These are phyloP conservation scores for Amphirosellinia nigrospora DNA, from an alignment of 495 filamentous ascomycete genomes.

Conservation along the genomic window DNA sequence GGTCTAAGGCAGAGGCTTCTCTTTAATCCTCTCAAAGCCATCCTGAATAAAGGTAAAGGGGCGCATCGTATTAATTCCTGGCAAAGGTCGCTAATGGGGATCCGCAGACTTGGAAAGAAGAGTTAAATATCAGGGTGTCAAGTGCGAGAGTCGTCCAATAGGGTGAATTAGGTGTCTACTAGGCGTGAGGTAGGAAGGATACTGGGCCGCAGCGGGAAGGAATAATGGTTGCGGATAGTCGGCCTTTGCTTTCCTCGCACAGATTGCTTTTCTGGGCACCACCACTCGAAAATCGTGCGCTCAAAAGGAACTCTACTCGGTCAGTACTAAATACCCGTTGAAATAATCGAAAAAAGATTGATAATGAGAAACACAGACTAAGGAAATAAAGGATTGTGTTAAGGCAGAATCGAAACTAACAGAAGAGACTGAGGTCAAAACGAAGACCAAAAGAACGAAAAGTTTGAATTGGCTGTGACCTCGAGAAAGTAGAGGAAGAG, in stretches of 20 bases:
- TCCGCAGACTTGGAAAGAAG: neutral
- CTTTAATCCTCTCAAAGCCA: constrained; percentile 26
- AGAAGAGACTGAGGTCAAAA: neutral
- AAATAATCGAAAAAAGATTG: neutral
- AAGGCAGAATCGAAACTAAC: neutral
- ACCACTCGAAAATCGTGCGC: neutral
- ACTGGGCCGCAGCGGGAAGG: neutral
- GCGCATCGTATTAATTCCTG: constrained; percentile 17
- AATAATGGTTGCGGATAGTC: neutral
- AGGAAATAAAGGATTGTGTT: neutral
- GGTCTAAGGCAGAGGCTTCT: constrained; percentile 36
- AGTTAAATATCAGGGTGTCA: neutral
- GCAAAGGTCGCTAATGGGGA: neutral
- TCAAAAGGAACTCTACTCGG: neutral
- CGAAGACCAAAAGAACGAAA: constrained; percentile 15
- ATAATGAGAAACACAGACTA: neutral
- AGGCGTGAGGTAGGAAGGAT: neutral
- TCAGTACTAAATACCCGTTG: neutral
- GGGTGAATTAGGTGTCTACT: neutral
- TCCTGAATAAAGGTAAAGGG: constrained; percentile 12
- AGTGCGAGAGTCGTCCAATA: neutral
- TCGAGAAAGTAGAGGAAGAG: neutral
- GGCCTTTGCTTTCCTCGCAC: neutral
- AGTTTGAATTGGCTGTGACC: neutral
- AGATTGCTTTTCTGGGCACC: neutral